Evolutionary conservation across 164 flowering plant species (phyloP), one percentile per base, ranked within the genome.

Genomic region (Stephania cephalantha): DNA sequence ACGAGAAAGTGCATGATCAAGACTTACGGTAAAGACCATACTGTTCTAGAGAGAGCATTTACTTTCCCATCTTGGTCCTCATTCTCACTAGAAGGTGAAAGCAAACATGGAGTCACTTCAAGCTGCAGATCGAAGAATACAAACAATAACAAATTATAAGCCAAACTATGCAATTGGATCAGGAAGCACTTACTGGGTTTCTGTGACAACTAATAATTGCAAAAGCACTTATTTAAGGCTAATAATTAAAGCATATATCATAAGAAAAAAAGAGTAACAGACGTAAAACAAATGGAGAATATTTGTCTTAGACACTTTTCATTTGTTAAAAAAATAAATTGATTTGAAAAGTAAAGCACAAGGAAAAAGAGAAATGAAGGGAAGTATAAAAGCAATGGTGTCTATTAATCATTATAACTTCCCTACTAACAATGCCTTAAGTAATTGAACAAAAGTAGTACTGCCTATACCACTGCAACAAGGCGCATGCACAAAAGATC

Each of bases 11-110:
- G 50, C 45, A 64, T 73, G 11, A 66, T 69, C n/a, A 69, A 66
- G 58, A 86, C 98, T 91, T 82, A 91, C 98, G 94, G 98, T 78
- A 94, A 79, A 70, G 86, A 79, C 97, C 97, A 94, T 70, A 94
- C 88, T n/a, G 81, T 79, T 86, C 74, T 83, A 22, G 88, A 83
- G 70, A 76, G 75, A 71, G 75, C 72, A 81, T 79, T 86, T 76
- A n/a, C 30, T 20, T 83, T 84, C 73, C 78, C 45, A 69, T 74
- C 78, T 20, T 77, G 64, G 69, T 78, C 73, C 5, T 30, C 25
- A 42, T 65, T 52, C 17, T 76, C 86, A 78, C 35, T 77, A 74
- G 83, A 18, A 9, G 94, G 87, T 20, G 94, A 87, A 75, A 94
- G 95, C 87, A 94, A 82, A 83, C 91, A 94, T 30, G 98, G 98